Base-by-base conservation (phyloP, 2,329 filamentous ascomycete genomes). In the Xylariaceae sp. region DNA sequence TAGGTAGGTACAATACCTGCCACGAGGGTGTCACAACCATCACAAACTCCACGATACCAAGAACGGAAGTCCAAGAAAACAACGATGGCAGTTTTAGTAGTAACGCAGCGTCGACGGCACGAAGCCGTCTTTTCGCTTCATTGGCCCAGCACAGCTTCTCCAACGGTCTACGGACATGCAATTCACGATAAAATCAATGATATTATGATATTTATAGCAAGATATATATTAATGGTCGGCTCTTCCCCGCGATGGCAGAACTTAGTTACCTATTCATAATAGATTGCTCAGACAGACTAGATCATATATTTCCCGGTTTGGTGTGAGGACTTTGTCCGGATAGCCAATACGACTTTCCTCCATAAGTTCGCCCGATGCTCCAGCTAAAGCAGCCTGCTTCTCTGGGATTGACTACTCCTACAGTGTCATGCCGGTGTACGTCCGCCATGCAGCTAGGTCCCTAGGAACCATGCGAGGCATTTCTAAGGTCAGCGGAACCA, bases 141-240 rank as follows among this genome's bases (percentile, higher is more conserved):
- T 37, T 37, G 20, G 42, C 41, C 48, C 47, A 50, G 42, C 44
- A 44, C 49, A 50, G 44, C 49, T 38, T 43, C 12, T 48, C 36
- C 25, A 32, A 37, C 11, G 35, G 22, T 32, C 40, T 23, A 37
- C 35, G 22, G 10, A 4, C 22, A 12, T 14, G 16, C 14, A 19
- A 27, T 25, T 23, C 37, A 27, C 19, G 37, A 27, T 40, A 23
- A 27, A 42, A 47, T 36, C 46, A n/a, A n/a, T n/a, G n/a, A n/a
- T n/a, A n/a, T n/a, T n/a, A n/a, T n/a, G n/a, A n/a, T n/a, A n/a
- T n/a, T n/a, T n/a, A n/a, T 44, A 16, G 32, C 16, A 39, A 32
- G 37, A 49, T 37, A 48, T 52, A 49, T 47, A 52, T 50, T 50
- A 45, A 52, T 27, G 22, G 43, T 25, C n/a, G n/a, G 39, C 36